phyloP scores from a whole-genome alignment of 2,329 filamentous ascomycete species.

The Aspergillus neotritici region DNA sequence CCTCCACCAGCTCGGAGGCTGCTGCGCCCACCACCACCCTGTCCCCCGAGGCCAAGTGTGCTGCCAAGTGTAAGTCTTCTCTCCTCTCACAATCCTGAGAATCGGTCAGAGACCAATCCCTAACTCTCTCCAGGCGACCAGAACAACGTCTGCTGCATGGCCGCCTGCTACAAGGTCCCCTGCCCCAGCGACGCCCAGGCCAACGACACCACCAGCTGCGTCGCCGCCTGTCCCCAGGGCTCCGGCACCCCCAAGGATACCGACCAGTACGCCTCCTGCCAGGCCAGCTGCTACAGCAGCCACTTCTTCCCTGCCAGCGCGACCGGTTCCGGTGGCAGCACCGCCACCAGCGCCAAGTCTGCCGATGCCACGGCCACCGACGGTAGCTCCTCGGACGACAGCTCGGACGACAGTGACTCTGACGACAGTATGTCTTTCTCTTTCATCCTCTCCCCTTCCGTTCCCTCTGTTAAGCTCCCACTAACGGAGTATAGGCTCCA shows the following conservation, averaged over 20 bases:
- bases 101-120: neutral
- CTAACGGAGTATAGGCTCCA: constrained; percentile 1
- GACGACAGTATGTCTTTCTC: constrained; percentile 7
- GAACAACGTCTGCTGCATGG: constrained; percentile 48
- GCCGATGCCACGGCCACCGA: constrained; percentile 16
- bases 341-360: constrained; percentile 19
- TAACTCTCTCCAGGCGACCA: constrained; percentile 29
- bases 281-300: constrained; percentile 45
- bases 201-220: constrained; percentile 49
- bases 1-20: constrained; percentile 19
- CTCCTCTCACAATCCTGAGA: neutral
- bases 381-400: constrained; percentile 10
- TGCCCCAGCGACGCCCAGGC: constrained; percentile 48
- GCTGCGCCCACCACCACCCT: constrained; percentile 31
- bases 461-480: neutral
- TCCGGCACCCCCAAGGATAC: constrained; percentile 44
- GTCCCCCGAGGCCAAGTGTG: constrained; percentile 30
- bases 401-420: constrained; percentile 8
- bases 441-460: neutral
- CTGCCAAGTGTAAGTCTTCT: constrained; percentile 28
- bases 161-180: constrained; percentile 47
- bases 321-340: constrained; percentile 14
- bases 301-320: constrained; percentile 41
- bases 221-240: constrained; percentile 49
- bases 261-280: constrained; percentile 44